These are phyloP conservation scores for Ceratocystis huliohia DNA, from an alignment of 2,329 filamentous ascomycete genomes.

Conservation along the genomic window DNA sequence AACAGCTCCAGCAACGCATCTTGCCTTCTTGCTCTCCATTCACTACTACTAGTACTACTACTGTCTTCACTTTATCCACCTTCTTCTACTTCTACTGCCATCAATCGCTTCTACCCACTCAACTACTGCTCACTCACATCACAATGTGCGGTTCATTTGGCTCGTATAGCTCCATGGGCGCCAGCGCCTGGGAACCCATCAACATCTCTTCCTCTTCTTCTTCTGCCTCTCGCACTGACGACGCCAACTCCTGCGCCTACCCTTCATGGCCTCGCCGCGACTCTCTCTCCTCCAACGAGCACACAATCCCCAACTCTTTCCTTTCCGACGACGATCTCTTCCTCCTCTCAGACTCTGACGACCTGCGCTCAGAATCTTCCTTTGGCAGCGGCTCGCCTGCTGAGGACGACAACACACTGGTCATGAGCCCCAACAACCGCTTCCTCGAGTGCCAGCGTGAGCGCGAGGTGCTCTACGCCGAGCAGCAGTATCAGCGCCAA, in stretches of 20 bases:
- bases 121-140: constrained; percentile 7
- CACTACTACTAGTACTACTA: background rate
- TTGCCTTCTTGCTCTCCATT: background rate
- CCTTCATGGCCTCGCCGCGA: constrained; percentile 47
- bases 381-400: constrained; percentile 12
- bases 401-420: constrained; percentile 7
- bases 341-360: constrained; percentile 9
- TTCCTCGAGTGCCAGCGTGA: constrained; percentile 19
- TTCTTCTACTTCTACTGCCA: background rate
- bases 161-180: constrained; percentile 40
- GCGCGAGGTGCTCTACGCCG: constrained; percentile 20
- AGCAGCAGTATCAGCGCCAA: constrained; percentile 29
- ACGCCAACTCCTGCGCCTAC: constrained; percentile 40
- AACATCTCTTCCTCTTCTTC: constrained; percentile 34
- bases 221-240: constrained; percentile 30
- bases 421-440: constrained; percentile 10
- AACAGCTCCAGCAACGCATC: background rate
- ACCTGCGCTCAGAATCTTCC: constrained; percentile 7
- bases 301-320: constrained; percentile 23
- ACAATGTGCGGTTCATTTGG: constrained; percentile 40
- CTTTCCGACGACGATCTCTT: constrained; percentile 23
- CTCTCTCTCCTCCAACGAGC: constrained; percentile 34
- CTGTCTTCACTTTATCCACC: background rate
- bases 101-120: background rate
- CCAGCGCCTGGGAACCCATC: constrained; percentile 32